Evolutionary conservation across 106 monocot species (phyloP).

Genomic region (Phalaenopsis equestris): DNA sequence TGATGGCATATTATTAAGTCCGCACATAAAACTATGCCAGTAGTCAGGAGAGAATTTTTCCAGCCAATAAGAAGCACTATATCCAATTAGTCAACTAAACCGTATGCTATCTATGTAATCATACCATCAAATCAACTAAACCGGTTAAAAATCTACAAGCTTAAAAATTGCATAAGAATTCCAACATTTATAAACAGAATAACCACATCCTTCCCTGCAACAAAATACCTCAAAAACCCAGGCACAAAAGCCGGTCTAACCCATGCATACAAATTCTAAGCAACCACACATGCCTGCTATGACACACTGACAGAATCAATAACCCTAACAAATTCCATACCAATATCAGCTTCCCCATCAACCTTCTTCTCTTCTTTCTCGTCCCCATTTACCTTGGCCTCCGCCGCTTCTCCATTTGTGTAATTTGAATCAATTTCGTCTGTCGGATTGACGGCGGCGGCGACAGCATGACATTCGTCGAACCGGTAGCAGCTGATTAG

Average conservation of each 20-base stretch:
- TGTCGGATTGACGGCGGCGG: neutral
- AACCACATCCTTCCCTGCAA: neutral
- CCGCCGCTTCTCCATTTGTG: neutral
- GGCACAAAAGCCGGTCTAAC: neutral
- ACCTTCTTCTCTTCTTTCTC: neutral
- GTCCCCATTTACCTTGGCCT: neutral
- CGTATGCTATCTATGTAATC: too few species aligned
- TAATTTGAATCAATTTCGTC: neutral
- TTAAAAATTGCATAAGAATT: neutral
- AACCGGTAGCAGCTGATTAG: conserved; percentile 43
- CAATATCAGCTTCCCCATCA: neutral
- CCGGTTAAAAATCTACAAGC: conserved; percentile 2
- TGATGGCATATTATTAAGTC: too few species aligned
- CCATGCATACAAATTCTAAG: neutral
- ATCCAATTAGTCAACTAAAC: too few species aligned
- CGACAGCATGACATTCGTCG: neutral
- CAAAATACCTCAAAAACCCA: neutral
- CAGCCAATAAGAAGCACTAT: too few species aligned
- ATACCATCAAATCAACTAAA: neutral
- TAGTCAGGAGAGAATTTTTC: too few species aligned
- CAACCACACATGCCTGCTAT: neutral
- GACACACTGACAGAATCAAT: neutral
- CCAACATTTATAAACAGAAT: conserved; percentile 1
- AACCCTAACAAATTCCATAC: neutral
- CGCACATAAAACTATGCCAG: too few species aligned